A percentile compares a stretch with the other conserved stretches of the same genome.
These are phyloP conservation scores for Chytriomyces sp. DNA, from an alignment of 192 early-diverging fungal species.

Conservation along the genomic window DNA sequence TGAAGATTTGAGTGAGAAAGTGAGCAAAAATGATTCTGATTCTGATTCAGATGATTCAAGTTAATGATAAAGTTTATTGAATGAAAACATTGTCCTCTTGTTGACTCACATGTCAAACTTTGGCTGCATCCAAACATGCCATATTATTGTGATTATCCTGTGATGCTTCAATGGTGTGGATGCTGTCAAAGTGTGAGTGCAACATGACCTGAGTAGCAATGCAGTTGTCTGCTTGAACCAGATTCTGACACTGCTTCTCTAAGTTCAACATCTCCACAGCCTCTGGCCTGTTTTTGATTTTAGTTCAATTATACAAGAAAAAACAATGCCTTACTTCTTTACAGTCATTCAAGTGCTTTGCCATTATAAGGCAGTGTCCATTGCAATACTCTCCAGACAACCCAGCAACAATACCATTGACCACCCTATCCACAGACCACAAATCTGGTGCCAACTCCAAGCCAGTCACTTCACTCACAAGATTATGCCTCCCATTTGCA, in stretches of 20 bases:
- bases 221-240: neutral
- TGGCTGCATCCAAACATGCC: neutral
- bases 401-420: neutral
- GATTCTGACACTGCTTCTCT: neutral
- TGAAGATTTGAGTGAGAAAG: neutral
- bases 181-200: neutral
- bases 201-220: neutral
- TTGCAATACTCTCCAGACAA: neutral
- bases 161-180: neutral
- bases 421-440: neutral
- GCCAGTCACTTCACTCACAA: neutral
- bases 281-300: neutral
- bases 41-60: conserved; percentile 1
- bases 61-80: neutral
- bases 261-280: neutral
- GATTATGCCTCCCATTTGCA: neutral
- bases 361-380: neutral
- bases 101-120: neutral
- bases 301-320: neutral
- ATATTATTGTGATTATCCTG: neutral
- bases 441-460: neutral
- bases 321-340: neutral
- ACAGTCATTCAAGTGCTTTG: neutral
- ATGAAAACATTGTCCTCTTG: neutral
- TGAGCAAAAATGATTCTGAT: neutral